phyloP scores from a whole-genome alignment of 2,329 filamentous ascomycete genomes.

The Stemphylium lycopersici region DNA sequence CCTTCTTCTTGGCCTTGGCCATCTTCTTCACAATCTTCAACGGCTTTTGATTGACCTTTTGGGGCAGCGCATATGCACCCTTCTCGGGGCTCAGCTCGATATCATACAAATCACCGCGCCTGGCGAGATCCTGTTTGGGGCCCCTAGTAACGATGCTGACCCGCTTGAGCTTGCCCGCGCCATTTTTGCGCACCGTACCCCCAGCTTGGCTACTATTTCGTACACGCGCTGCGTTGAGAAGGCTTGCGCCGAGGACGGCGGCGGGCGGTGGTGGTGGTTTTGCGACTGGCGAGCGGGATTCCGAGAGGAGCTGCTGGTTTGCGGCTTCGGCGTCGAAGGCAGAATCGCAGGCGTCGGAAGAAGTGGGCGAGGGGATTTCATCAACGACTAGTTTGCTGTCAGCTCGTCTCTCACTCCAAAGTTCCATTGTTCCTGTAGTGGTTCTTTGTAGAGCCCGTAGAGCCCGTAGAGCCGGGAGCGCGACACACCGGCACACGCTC shows the following conservation, averaged over 20 bases:
- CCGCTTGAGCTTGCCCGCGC: slow-evolving; percentile 27
- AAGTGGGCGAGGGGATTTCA: background rate
- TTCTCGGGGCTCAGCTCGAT: slow-evolving; percentile 32
- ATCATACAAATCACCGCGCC: slow-evolving; percentile 23
- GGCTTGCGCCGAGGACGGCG: slow-evolving; percentile 27
- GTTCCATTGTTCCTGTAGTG: background rate
- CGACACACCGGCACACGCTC: background rate
- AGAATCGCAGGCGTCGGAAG: background rate
- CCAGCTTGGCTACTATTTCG: slow-evolving; percentile 7
- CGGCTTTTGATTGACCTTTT: slow-evolving; percentile 15
- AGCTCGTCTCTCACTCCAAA: background rate
- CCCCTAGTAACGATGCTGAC: slow-evolving; percentile 16
- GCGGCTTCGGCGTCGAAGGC: slow-evolving; percentile 25
- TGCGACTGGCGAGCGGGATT: slow-evolving; percentile 18
- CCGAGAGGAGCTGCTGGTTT: slow-evolving; percentile 31
- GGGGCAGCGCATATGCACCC: slow-evolving; percentile 4
- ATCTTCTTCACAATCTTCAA: slow-evolving; percentile 16
- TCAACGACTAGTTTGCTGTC: background rate
- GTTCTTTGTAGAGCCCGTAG: background rate
- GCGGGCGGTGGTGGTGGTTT: slow-evolving; percentile 11
- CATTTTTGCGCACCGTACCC: slow-evolving; percentile 1
- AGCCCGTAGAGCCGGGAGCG: too few relatives aligned
- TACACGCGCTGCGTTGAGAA: slow-evolving; percentile 41
- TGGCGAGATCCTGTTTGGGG: slow-evolving; percentile 12
- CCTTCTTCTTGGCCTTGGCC: background rate